Base-by-base conservation (phyloP, 495 filamentous ascomycete genomes). In the Penicillium bialowiezense region DNA sequence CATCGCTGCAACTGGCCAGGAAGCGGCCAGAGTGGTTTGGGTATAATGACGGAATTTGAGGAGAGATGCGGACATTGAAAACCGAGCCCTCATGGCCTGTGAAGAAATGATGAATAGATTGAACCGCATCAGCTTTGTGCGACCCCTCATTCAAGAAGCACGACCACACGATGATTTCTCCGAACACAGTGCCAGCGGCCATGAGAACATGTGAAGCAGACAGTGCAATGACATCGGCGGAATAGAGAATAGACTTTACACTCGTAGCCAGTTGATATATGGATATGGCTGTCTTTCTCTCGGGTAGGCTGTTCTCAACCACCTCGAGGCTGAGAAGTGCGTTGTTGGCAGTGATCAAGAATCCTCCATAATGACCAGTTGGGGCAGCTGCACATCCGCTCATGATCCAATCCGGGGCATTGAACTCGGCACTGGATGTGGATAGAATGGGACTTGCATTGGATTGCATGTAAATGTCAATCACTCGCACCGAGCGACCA, bases 61-160 rank as follows among this genome's bases (percentile, higher is more conserved):
- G 74, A 0, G 90, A 96, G 19, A 97, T 86, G 7, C 78, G 74
- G 9, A 97, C 85, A 6, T 88, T 91, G 55, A 96, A 97, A 5
- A 97, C 83, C 0, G 93, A 97, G 0, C 93, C 93, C 52, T 97
- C 90, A 55, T 99, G 93, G 0, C 91, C 95, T 5, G 81, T 81
- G 52, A 97, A 89, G 20, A 86, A 82, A 45, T 81, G 81, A 35
- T 93, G 82, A 14, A 89, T 74, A 5, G 63, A 68, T 35, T 55
- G 56, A 19, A 59, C 52, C 17, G 58, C 60, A 41, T 52, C 37
- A 3, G 50, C 20, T 17, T 49, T 38, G 3, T 40, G 32, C 19
- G 15, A 34, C 12, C 56, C 40, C 29, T 20, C 40, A 7, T 41
- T 38, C 18, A 76, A 54, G 34, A 73, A 66, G 55, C 82, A 88